Evolutionary conservation across 768 basidiomycete species (phyloP), one percentile per base, ranked within the genome.

Genomic region (Mycena metata): DNA sequence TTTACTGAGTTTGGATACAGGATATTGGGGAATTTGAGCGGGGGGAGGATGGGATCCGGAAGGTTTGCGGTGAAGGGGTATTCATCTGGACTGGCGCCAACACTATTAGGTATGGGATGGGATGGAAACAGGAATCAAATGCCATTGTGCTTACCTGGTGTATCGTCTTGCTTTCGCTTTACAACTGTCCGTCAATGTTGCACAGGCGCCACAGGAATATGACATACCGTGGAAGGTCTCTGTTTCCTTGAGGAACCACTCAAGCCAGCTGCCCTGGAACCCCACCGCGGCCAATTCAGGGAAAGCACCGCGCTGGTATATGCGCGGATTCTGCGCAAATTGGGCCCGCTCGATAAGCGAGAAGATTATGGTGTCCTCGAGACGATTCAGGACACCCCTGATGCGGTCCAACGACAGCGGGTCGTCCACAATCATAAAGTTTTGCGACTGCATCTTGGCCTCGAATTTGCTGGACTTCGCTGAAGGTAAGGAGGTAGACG

Each of bases 361-460:
- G 79, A 99, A 99, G 79, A 99, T 99, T 83, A 99, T 99, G 23
- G 97, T 99, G 74, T 99, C 98, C 77, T 99, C 98, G 24, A 99
- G 89, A 30, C 98, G 88, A 69, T 86, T 90, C 17, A 99, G 84
- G 52, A 96, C 92, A 23, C 90, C 89, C 64, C 98, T 86, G 74
- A 99, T 99, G 67, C 89, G 85, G 52, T 96, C 92, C n/a, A 97
- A 83, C 21, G 92, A 93, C 16, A 98, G 86, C 2, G 96, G 94
- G 76, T 96, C 91, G 69, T 94, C 90, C 42, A 85, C 85, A 69
- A 88, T 83, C 79, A 88, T 88, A 70, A 92, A 93, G 76, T 95
- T 96, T 69, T 88, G 78, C 55, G 83, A 87, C 67, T 86, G 83
- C 89, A 90, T 89, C 51, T 52, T 79, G 64, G 63, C 17, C 33